phyloP scores from a whole-genome alignment of 176 grass and related monocot genomes.

The Tillandsia leiboldiana region DNA sequence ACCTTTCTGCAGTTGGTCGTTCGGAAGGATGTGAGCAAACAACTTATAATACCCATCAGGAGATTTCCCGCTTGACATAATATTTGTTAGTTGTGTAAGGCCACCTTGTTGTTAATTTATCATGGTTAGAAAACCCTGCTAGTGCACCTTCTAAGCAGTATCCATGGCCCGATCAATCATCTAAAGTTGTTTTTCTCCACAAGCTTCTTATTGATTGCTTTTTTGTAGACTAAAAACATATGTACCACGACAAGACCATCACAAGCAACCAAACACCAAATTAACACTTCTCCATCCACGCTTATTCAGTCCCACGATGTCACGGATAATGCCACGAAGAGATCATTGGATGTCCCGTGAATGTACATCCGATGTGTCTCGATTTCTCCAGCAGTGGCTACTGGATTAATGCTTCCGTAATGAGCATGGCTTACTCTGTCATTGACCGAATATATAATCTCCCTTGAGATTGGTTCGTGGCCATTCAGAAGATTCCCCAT shows the following conservation, averaged over 20 bases:
- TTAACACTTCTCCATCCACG: slow-evolving; percentile 2
- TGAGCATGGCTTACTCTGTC: slow-evolving; percentile 57
- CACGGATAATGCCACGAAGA: slow-evolving; percentile 78
- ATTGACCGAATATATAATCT: slow-evolving; percentile 70
- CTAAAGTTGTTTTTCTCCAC: neutral
- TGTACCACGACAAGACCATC: neutral
- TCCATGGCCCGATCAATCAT: neutral
- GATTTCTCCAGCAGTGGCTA: slow-evolving; percentile 46
- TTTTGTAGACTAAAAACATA: neutral
- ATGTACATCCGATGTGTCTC: slow-evolving; percentile 92
- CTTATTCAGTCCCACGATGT: slow-evolving; percentile 74
- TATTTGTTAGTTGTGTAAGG: neutral
- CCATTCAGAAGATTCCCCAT: slow-evolving; percentile 98
- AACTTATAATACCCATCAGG: neutral
- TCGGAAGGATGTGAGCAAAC: neutral
- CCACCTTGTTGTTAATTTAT: neutral
- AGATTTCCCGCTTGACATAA: neutral
- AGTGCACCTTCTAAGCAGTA: neutral
- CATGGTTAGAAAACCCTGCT: neutral
- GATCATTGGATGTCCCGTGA: slow-evolving; percentile 84
- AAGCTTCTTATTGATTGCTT: no score
- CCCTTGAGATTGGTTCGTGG: slow-evolving; percentile 80
- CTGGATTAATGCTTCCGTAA: slow-evolving; percentile 50
- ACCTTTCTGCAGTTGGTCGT: neutral
- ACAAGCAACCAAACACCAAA: neutral